These are phyloP conservation scores for Barnettozyma siamensis DNA, from an alignment of 805 yeast species.

Conservation along the genomic window DNA sequence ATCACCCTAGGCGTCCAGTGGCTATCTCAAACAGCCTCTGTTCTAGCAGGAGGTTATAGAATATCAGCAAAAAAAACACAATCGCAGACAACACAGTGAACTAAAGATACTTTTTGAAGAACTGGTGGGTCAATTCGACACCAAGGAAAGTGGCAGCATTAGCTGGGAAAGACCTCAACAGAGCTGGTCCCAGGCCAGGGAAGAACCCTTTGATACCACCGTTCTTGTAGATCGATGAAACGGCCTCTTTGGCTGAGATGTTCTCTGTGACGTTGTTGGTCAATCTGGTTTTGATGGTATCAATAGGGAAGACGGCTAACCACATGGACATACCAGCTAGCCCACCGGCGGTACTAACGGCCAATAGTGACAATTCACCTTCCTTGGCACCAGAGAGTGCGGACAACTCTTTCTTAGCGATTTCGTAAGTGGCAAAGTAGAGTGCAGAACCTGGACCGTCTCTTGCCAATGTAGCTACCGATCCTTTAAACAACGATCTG, in stretches of 20 bases:
- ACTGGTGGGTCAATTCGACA: constrained; percentile 68
- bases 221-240: constrained; percentile 59
- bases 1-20: too few relatives aligned
- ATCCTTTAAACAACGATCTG: constrained; percentile 82
- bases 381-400: constrained; percentile 33
- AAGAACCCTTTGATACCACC: constrained; percentile 89
- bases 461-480: constrained; percentile 86
- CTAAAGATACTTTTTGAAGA: constrained; percentile 29
- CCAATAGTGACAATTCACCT: constrained; percentile 58
- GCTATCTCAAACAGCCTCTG: constrained; percentile 6
- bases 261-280: constrained; percentile 33
- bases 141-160: constrained; percentile 99
- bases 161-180: constrained; percentile 93
- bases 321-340: constrained; percentile 97
- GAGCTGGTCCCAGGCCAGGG: constrained; percentile 97
- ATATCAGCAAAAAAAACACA: too few relatives aligned
- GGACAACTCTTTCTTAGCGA: constrained; percentile 59
- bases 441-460: constrained; percentile 98
- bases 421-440: constrained; percentile 92
- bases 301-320: constrained; percentile 93
- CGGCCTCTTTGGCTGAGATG: constrained; percentile 56
- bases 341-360: constrained; percentile 89
- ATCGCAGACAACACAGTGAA: too few relatives aligned
- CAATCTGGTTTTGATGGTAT: constrained; percentile 67
- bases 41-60: too few relatives aligned